phyloP scores from a whole-genome alignment of 2,329 filamentous ascomycete genomes.

The Epichloe brachyelytri region DNA sequence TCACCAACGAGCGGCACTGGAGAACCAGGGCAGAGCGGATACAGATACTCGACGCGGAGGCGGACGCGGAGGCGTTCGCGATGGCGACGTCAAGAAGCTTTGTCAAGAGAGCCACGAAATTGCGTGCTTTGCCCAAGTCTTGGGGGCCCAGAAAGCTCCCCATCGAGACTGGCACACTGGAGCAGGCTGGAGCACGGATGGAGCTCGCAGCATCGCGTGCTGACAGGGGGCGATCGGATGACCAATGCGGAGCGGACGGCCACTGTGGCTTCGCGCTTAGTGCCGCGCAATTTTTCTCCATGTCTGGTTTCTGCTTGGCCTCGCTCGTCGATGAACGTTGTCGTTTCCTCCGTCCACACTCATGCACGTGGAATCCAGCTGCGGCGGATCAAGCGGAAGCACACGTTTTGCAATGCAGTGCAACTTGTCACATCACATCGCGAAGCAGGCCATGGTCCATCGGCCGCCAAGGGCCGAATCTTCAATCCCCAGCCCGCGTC shows the following conservation, averaged over 20 bases:
- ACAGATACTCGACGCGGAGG: not conserved
- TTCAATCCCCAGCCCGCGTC: not conserved
- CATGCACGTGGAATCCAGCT: not conserved
- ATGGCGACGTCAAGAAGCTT: slow-evolving; percentile 1
- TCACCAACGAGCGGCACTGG: not conserved
- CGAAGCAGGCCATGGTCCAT: not conserved
- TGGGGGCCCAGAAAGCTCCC: not conserved
- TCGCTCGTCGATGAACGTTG: not conserved
- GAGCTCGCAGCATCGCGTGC: slow-evolving; percentile 5
- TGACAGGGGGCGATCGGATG: not conserved
- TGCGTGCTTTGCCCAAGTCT: slow-evolving; percentile 24
- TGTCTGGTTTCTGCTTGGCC: no score
- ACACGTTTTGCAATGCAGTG: no score
- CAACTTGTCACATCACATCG: not conserved
- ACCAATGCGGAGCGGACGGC: not conserved
- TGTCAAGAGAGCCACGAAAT: slow-evolving; percentile 15
- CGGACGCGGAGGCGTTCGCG: not conserved
- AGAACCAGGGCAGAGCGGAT: not conserved
- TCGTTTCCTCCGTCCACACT: not conserved
- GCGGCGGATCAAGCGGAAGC: no score
- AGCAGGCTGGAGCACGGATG: not conserved
- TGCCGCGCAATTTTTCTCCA: not conserved
- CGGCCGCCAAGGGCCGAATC: not conserved
- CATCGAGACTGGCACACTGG: not conserved
- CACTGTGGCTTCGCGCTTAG: not conserved